Evolutionary conservation across 2,329 filamentous ascomycete species (phyloP).

Genomic region (Penicillium decumbens): DNA sequence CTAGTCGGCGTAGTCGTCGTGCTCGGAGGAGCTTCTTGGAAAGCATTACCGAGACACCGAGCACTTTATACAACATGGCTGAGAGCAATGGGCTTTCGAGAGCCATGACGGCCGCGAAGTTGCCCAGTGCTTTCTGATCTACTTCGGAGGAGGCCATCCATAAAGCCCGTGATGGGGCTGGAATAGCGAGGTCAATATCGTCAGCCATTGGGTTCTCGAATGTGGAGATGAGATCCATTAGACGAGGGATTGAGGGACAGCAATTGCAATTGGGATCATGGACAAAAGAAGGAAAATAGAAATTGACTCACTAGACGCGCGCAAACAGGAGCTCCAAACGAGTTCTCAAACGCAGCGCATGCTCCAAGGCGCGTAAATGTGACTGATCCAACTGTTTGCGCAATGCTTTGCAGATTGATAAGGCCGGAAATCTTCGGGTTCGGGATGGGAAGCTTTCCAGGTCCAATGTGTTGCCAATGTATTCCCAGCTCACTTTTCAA

Average conservation of each 20-base stretch:
- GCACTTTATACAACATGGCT: constrained; percentile 76
- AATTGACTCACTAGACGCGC: constrained; percentile 29
- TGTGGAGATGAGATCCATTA: not conserved
- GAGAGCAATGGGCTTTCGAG: constrained; percentile 71
- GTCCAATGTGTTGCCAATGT: not conserved
- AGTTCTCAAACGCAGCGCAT: constrained; percentile 22
- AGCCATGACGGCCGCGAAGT: constrained; percentile 75
- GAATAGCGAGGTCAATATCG: constrained; percentile 22
- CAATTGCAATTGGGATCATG: not conserved
- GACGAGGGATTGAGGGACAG: not conserved
- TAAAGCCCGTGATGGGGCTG: constrained; percentile 34
- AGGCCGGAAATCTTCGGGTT: too few relatives aligned
- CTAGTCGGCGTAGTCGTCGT: constrained; percentile 75
- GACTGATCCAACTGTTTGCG: constrained; percentile 2
- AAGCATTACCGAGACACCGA: constrained; percentile 84
- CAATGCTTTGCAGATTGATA: not conserved
- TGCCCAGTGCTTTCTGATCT: constrained; percentile 93
- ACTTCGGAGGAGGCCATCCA: constrained; percentile 94
- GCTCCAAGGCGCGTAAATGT: constrained; percentile 26
- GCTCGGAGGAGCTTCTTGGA: constrained; percentile 78
- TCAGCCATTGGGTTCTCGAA: constrained; percentile 26
- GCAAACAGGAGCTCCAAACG: constrained; percentile 26
- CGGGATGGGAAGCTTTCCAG: too few relatives aligned
- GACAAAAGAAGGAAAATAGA: constrained; percentile 13
- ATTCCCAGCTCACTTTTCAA: too few relatives aligned